Conservation (phyloP, 2,329 filamentous ascomycete species). For the Calonectria multiphialidica region DNA sequence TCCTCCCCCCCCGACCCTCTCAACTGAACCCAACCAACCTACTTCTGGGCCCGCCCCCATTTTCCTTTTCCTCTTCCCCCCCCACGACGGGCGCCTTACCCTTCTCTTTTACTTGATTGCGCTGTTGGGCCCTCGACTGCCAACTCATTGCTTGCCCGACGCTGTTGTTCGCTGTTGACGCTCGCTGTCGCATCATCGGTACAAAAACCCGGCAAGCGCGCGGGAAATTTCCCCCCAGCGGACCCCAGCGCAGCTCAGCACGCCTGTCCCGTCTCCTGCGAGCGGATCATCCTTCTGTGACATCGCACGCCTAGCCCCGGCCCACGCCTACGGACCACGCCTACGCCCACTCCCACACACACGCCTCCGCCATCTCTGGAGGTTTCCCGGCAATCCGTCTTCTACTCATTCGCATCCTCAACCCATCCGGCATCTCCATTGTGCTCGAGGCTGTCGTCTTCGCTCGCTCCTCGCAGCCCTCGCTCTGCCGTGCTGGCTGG, state of each 20-base stretch:
- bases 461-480: constrained; percentile 31
- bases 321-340: constrained; percentile 20
- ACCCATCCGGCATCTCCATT: constrained; percentile 34
- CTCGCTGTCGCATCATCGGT: constrained; percentile 23
- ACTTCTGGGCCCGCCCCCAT: constrained; percentile 20
- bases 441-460: constrained; percentile 34
- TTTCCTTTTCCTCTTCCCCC: not conserved
- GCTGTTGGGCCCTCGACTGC: constrained; percentile 10
- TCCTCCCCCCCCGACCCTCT: constrained; percentile 15
- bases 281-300: constrained; percentile 31
- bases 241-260: constrained; percentile 18
- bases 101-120: not conserved
- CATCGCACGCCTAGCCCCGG: constrained; percentile 28
- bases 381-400: constrained; percentile 33
- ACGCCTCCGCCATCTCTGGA: constrained; percentile 41
- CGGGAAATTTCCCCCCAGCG: constrained; percentile 37
- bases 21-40: constrained; percentile 19
- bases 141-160: not conserved
- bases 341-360: constrained; percentile 34
- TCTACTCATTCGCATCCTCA: constrained; percentile 20
- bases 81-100: constrained; percentile 11
- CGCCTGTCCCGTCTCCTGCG: constrained; percentile 19
- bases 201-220: constrained; percentile 36
- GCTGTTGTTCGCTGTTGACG: constrained; percentile 1
- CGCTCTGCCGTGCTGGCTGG: constrained; percentile 32